A percentile compares a stretch with the other conserved stretches of the same genome.
Evolutionary conservation across 768 basidiomycete species (phyloP).

Genomic region (Lenzites betulinus): DNA sequence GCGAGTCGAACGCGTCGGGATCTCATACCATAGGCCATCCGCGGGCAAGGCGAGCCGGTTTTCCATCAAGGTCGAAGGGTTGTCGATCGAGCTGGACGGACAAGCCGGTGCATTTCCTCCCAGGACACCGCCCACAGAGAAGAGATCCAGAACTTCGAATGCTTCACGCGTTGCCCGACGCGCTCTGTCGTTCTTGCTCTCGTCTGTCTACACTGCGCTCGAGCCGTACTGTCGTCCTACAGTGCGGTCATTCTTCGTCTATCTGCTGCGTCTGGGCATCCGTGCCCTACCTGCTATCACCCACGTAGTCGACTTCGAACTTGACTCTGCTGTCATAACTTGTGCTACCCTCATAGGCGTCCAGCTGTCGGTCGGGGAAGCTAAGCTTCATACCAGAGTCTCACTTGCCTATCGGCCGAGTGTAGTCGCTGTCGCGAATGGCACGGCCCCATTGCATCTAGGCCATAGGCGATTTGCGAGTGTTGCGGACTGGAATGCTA

Average conservation of each 20-base stretch:
- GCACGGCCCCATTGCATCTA: slow-evolving; percentile 1
- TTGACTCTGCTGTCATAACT: slow-evolving; percentile 55
- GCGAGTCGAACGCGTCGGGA: slow-evolving; percentile 67
- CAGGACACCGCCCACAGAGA: neutral
- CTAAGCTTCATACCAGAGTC: slow-evolving; percentile 56
- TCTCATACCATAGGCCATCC: slow-evolving; percentile 55
- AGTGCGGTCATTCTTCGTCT: slow-evolving; percentile 56
- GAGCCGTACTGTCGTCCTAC: slow-evolving; percentile 67
- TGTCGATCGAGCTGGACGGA: slow-evolving; percentile 50
- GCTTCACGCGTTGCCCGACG: slow-evolving; percentile 39
- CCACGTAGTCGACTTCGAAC: slow-evolving; percentile 67
- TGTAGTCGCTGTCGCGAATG: slow-evolving; percentile 26
- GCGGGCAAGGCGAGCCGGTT: slow-evolving; percentile 55
- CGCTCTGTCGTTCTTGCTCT: slow-evolving; percentile 25
- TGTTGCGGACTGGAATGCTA: slow-evolving; percentile 65
- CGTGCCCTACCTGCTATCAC: slow-evolving; percentile 68
- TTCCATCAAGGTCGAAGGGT: slow-evolving; percentile 63
- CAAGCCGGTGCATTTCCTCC: neutral
- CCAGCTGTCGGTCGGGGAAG: slow-evolving; percentile 50
- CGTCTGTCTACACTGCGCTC: slow-evolving; percentile 43
- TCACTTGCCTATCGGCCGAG: slow-evolving; percentile 54
- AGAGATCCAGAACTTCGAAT: neutral
- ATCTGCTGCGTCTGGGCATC: slow-evolving; percentile 58
- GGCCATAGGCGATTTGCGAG: slow-evolving; percentile 38
- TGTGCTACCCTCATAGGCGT: slow-evolving; percentile 54